Base-by-base conservation (phyloP, 2,329 filamentous ascomycete genomes). In the Alternaria sp. region DNA sequence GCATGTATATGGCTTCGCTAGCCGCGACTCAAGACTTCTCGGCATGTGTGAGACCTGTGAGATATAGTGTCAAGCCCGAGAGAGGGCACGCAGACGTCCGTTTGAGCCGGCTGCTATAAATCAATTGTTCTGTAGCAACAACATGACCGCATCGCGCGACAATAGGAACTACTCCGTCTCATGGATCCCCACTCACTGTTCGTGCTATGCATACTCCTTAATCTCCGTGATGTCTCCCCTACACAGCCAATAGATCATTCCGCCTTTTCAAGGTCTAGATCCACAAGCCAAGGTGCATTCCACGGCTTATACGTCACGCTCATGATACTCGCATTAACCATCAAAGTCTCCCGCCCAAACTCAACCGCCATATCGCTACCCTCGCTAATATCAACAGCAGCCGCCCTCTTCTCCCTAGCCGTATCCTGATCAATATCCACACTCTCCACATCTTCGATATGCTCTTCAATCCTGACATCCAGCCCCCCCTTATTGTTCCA, bases 321-420 rank as follows among this genome's bases (percentile, higher is more conserved):
- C 79, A 88, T 85, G 53, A 89, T 84, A 68, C 85, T 85, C 3
- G 86, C 86, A 77, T 89, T 89, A 11, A 88, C 81, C 76, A 88
- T 85, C 43, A 88, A 61, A 4, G 86, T 88, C 73, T 88, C 84
- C 59, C 82, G 74, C 0, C 86, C 86, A 55, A 79, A 77, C 50
- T 70, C 67, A 59, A 87, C 64, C 62, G 74, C 61, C n/a, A 55
- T 59, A 15, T 68, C 40, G 43, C 71, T 65, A 8, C 59, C 66
- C 4, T 73, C 67, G 45, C 79, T 72, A 40, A 79, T 72, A 32
- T 81, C 77, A 1, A 80, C 72, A 58, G 71, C 70, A 1, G 71
- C 67, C 17, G 75, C 70, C 32, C 69, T 70, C 23, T 72, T 70
- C 12, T 71, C 64, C 11, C 65, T 56, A 46, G 73, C 63, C 26